phyloP scores from a whole-genome alignment of 768 basidiomycete genomes.

The Lactarius evosmus region DNA sequence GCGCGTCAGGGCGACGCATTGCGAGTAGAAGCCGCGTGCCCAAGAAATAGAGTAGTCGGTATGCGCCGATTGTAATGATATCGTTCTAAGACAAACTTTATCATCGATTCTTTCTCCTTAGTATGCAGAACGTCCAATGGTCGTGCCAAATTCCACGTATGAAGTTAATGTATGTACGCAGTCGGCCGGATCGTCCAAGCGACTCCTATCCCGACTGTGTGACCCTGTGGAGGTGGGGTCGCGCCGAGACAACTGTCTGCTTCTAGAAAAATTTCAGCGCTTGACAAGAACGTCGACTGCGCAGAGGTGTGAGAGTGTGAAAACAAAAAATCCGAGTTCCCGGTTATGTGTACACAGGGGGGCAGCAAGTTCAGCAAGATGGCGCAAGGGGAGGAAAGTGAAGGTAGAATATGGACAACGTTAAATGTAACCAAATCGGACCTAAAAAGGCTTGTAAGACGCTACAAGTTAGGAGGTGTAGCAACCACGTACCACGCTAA shows the following conservation, averaged over 20 bases:
- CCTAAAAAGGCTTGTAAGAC: not conserved
- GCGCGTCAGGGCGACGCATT: not conserved
- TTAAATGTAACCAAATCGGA: not conserved
- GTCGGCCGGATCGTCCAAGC: not conserved
- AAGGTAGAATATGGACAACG: not conserved
- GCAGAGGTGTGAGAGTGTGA: not conserved
- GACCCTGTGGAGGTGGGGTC: not conserved
- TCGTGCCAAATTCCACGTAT: not conserved
- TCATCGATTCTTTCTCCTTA: not conserved
- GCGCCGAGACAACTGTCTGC: not conserved
- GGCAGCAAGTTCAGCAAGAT: not conserved
- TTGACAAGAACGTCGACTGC: conserved; percentile 1
- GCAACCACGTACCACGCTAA: conserved; percentile 51
- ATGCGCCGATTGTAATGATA: not conserved
- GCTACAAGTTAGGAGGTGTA: not conserved
- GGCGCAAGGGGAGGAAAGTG: not conserved
- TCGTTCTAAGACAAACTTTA: not conserved
- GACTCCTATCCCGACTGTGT: not conserved
- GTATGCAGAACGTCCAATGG: not conserved
- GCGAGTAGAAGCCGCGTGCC: not conserved
- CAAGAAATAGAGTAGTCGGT: not conserved
- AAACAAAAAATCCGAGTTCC: not conserved
- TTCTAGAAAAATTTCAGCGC: conserved; percentile 10
- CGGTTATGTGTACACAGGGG: not conserved
- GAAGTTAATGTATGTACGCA: not conserved